Conservation (phyloP, 306 rosid genomes). For the Citrullus mucosospermus region DNA sequence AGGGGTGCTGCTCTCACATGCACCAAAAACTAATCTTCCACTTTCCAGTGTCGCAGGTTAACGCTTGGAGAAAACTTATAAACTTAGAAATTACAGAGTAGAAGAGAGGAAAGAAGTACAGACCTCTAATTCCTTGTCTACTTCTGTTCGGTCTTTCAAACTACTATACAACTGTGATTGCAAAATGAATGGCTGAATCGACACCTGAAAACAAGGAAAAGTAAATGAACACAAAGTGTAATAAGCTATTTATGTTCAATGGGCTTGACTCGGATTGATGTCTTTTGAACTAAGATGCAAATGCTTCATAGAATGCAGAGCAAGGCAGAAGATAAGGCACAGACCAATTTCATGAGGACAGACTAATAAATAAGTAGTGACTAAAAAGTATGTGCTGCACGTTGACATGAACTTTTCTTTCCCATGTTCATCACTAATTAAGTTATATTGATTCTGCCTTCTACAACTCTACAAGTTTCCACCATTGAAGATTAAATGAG, state of each 20-base stretch:
- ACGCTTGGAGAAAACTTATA: not conserved
- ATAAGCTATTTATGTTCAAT: not conserved
- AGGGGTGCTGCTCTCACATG: not conserved
- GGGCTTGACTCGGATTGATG: not conserved
- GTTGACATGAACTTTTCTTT: not conserved
- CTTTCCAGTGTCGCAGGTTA: not conserved
- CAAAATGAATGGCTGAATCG: slow-evolving; percentile 63
- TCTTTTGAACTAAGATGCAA: not conserved
- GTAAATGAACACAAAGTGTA: not conserved
- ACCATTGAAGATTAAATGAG: not conserved
- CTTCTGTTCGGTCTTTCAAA: slow-evolving; percentile 75
- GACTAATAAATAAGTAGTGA: not conserved
- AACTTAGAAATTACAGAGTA: not conserved
- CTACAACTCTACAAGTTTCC: not conserved
- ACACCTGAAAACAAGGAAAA: slow-evolving; percentile 37
- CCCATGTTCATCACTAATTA: not conserved
- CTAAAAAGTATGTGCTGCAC: not conserved
- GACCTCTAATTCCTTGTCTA: slow-evolving; percentile 89
- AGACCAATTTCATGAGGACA: not conserved
- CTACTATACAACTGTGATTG: slow-evolving; percentile 90
- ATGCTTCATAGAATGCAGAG: not conserved
- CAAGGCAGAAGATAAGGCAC: not conserved
- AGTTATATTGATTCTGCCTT: not conserved
- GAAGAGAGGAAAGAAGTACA: not conserved
- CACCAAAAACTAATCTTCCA: not conserved